Base-by-base conservation (phyloP, 495 filamentous ascomycete species). In the Endocarpon pusillum region DNA sequence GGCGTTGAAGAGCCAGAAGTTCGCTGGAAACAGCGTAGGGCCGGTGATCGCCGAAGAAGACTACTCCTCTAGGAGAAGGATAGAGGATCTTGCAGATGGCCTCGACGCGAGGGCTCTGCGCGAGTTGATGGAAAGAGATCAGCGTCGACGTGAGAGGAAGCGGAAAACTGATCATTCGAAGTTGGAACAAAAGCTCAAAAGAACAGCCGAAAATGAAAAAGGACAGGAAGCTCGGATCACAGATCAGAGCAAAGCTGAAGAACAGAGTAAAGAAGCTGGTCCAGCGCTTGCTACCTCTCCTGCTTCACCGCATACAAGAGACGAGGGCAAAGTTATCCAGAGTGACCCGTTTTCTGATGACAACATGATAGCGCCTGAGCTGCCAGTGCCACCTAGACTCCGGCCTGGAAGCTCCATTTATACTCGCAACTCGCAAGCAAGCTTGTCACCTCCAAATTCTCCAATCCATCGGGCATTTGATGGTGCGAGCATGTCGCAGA, bases 111-210 rank as follows among this genome's bases (percentile, higher is more conserved):
- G 77, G 22, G 80, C 75, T 44, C 45, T 94, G 32, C 65, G 84
- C 14, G 80, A 91, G 44, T 51, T 92, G 21, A 69, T 94, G 65
- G 85, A 94, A 37, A 59, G 85, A 35, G 85, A 94, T 48, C 62
- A 77, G 39, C 70, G 82, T 38, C 66, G 85, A 20, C 67, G 64
- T 38, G 81, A 92, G 37, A 73, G 68, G 48, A 83, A 81, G 57
- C 64, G 64, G 32, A 61, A 74, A 35, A 63, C 68, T 26, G 78
- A 91, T 17, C 71, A 76, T 37, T 78, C 86, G 41, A 75, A 60
- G 38, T 50, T 79, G 17, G 67, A 80, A 37, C 67, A 73, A 39
- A 74, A 66, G 35, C 57, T 93, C 26, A 67, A 78, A 37, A 68
- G 66, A 34, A 71, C 72, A 24, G 80, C 84, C 46, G 48, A 44